Base-by-base conservation (phyloP, 306 rosid genomes). In the Lithocarpus polystachyus region DNA sequence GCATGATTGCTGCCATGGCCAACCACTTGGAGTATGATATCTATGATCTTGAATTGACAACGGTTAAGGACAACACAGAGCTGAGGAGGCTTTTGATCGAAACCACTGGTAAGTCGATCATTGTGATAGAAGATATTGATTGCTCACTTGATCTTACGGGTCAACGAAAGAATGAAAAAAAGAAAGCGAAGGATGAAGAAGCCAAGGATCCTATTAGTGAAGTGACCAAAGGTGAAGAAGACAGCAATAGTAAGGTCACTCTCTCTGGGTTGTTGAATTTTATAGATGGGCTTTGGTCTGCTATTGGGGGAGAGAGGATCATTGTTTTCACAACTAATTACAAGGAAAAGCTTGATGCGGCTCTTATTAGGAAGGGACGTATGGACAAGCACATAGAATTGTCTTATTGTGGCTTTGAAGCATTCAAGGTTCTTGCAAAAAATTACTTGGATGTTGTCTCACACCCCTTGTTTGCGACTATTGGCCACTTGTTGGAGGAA, bases 261-360 rank as follows among this genome's bases (percentile, higher is more conserved):
- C 73, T 84, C 5, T 87, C 90, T 5, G 90, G 88, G 51, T 72
- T 82, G 19, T 18, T 84, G 78, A 84, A 87, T 45, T 81, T 81
- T 70, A 84, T 84, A 3, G 88, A 87, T 78, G 88, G 90, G 55
- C 83, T 87, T 51, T 84, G 90, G 90, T 84, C 90, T n/a, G 86
- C 90, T 22, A 76, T 82, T 8, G 53, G 53, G 15, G 53, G 53
- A 10, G 53, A 48, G 53, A 48, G 53, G 15, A 10, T 48, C 14
- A 12, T 48, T 48, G 15, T 48, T 48, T 48, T 48, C 53, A 48
- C 53, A 0, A 48, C 53, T 12, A 48, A 48, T 48, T 48, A 11
- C 0, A 17, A 12, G 53, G 53, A 48, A 10, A 48, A 48, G 17
- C 53, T 48, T 48, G 90, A 87, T 56, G 79, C 83, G 18, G 86